Percentiles rank a stretch among this genome's conserved stretches.
These are phyloP conservation scores for Gomphus bonarii DNA, from an alignment of 1,284 basidiomycete species.

Conservation along the genomic window DNA sequence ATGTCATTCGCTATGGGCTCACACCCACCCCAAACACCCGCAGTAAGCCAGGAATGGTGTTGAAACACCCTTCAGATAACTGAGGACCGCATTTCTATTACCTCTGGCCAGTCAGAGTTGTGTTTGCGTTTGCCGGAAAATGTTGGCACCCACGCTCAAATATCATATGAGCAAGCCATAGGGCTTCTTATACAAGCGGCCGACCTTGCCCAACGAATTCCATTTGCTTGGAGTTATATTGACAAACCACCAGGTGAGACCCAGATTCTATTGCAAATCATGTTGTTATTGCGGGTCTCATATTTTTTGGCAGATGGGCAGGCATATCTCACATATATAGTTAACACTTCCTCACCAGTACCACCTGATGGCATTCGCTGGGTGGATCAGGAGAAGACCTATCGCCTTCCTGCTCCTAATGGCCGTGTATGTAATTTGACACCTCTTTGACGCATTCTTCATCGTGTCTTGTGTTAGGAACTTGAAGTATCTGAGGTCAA, in stretches of 20 bases:
- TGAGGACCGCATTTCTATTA: background rate
- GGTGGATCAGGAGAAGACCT: slow-evolving; percentile 56
- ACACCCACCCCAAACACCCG: background rate
- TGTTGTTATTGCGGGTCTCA: background rate
- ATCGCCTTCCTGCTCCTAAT: slow-evolving; percentile 34
- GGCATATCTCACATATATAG: slow-evolving; percentile 43
- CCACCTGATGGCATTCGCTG: slow-evolving; percentile 65
- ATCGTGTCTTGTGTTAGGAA: slow-evolving; percentile 33
- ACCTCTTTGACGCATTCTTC: background rate
- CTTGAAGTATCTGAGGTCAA: slow-evolving; percentile 64
- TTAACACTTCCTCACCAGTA: slow-evolving; percentile 38
- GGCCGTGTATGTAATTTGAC: slow-evolving; percentile 34
- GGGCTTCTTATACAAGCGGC: slow-evolving; percentile 49
- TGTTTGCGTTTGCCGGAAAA: slow-evolving; percentile 61
- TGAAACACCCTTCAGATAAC: background rate
- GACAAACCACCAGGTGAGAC: slow-evolving; percentile 58
- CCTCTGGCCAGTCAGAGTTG: slow-evolving; percentile 21
- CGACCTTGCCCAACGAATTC: slow-evolving; percentile 40
- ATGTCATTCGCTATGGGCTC: background rate
- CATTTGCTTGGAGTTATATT: slow-evolving; percentile 61
- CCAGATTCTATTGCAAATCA: background rate
- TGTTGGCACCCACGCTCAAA: slow-evolving; percentile 41
- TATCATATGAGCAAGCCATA: slow-evolving; percentile 47
- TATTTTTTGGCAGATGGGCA: slow-evolving; percentile 42
- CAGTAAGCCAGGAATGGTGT: background rate